Conservation (phyloP, 768 basidiomycete species). For the Suillus placidus region DNA sequence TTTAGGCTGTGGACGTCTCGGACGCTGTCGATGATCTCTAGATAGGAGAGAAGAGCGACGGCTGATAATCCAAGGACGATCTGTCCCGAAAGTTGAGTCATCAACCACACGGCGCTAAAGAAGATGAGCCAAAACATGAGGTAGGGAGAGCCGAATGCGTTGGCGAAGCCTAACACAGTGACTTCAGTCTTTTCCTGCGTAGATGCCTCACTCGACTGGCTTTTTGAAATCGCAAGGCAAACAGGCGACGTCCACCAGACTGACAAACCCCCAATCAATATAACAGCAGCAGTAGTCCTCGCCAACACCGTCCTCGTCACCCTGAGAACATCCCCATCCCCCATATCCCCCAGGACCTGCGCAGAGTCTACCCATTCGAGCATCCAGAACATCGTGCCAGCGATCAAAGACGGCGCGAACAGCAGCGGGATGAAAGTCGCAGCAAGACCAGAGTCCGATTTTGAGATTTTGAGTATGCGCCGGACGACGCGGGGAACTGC, state of each 20-base stretch:
- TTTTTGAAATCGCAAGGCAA: constrained; percentile 65
- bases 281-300: constrained; percentile 52
- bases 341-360: constrained; percentile 44
- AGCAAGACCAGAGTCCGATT: constrained; percentile 76
- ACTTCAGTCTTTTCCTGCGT: constrained; percentile 45
- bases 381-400: constrained; percentile 72
- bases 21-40: too few species aligned
- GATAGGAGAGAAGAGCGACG: constrained; percentile 62
- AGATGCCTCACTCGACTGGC: constrained; percentile 25
- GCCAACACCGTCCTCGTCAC: constrained; percentile 62
- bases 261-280: constrained; percentile 54
- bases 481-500: constrained; percentile 59
- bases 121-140: constrained; percentile 76
- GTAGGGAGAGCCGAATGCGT: constrained; percentile 88
- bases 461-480: constrained; percentile 62
- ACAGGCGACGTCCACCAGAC: constrained; percentile 77
- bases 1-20: too few species aligned
- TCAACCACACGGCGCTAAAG: constrained; percentile 54
- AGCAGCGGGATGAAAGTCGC: constrained; percentile 60
- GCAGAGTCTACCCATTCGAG: constrained; percentile 78
- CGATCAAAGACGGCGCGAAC: constrained; percentile 58
- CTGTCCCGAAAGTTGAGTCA: constrained; percentile 83
- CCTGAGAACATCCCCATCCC: constrained; percentile 50
- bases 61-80: constrained; percentile 68
- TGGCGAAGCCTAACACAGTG: constrained; percentile 81